Base-by-base conservation (phyloP, 2,329 filamentous ascomycete species). In the Lojkania enalia region DNA sequence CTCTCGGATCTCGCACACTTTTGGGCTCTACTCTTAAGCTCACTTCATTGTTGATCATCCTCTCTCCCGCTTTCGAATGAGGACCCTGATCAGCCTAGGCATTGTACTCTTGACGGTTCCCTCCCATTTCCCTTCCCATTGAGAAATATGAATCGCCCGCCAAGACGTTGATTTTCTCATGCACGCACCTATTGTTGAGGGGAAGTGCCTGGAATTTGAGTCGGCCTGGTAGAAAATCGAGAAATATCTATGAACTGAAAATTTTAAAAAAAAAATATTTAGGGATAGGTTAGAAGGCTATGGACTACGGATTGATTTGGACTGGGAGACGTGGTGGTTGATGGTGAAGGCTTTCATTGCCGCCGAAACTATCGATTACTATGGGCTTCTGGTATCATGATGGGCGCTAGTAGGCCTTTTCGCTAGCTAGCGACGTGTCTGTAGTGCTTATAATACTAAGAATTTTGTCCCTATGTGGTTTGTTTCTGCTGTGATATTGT, bases 31-130 rank as follows among this genome's bases (percentile, higher is more conserved):
- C 55, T 45, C 9, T 44, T 49, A 38, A 54, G 59, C 60, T 60
- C 60, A 48, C 25, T 13, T 60, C 37, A 64, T 42, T 32, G 60
- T 64, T 66, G 60, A 63, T 67, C 63, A 63, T 51, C 57, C 53
- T 59, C n/a, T 48, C 47, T 49, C 18, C 31, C 44, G 46, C 36
- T 35, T 15, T 44, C 20, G 31, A 42, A 32, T 15, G 31, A 21
- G 41, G 48, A 53, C 52, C 63, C 45, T 11, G 65, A 61, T 64
- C 57, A 66, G 60, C 62, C 62, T 57, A 54, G 56, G 48, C 37
- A 44, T 31, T 46, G 31, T 18, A 41, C 20, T 37, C 35, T 18
- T 18, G 39, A 25, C 23, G 27, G 25, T 19, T 20, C 44, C 33
- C 37, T 42, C 40, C 32, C 46, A 18, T 13, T 27, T 36, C 36